Conservation (phyloP, 805 yeast species). For the Metschnikowia similis region DNA sequence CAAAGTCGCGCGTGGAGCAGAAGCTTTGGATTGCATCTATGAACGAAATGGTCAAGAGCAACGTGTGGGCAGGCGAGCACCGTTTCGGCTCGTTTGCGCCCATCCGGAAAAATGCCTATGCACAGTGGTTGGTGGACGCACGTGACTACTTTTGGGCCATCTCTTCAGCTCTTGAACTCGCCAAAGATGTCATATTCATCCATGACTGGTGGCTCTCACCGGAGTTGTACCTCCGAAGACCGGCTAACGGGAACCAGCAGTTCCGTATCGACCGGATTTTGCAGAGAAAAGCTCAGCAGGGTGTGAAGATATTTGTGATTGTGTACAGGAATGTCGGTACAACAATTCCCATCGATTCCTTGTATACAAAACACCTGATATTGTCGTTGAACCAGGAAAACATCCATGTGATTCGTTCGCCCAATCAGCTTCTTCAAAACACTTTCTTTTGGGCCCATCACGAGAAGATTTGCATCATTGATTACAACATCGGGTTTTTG, state of each 20-base stretch:
- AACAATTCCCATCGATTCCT: constrained; percentile 89
- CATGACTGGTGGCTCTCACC: constrained; percentile 99
- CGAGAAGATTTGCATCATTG: constrained; percentile 84
- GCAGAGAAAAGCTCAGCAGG: constrained; percentile 87
- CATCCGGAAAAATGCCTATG: constrained; percentile 73
- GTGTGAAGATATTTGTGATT: constrained; percentile 89
- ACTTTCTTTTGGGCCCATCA: constrained; percentile 99
- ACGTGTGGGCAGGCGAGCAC: constrained; percentile 69
- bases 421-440: constrained; percentile 88
- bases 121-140: constrained; percentile 96
- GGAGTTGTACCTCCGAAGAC: constrained; percentile 86
- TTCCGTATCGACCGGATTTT: constrained; percentile 87
- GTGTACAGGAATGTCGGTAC: constrained; percentile 91
- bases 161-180: constrained; percentile 87
- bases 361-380: constrained; percentile 91
- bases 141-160: constrained; percentile 97
- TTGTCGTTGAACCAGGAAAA: constrained; percentile 76
- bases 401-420: constrained; percentile 87
- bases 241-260: constrained; percentile 91
- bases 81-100: constrained; percentile 94
- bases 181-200: constrained; percentile 86
- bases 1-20: constrained; percentile 60
- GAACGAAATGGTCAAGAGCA: constrained; percentile 57
- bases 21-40: constrained; percentile 75
- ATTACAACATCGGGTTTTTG: constrained; percentile 80